Evolutionary conservation across 2,329 filamentous ascomycete genomes (phyloP).

Genomic region (Stemphylium vesicarium): DNA sequence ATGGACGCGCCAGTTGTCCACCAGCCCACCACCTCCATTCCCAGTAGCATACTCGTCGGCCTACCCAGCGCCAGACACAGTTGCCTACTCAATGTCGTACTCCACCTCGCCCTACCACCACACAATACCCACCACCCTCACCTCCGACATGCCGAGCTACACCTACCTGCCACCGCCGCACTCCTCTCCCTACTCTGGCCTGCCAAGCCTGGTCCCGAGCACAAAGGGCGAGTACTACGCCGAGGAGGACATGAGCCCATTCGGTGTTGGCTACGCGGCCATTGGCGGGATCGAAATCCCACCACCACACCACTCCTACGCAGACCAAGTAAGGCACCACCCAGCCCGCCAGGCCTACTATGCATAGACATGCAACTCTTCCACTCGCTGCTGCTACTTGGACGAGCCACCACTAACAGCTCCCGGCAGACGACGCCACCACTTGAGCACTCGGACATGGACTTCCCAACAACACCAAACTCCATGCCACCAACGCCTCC

Average conservation of each 20-base stretch:
- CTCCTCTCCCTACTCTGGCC: constrained; percentile 57
- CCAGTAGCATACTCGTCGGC: constrained; percentile 62
- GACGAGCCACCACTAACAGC: constrained; percentile 47
- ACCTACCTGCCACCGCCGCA: constrained; percentile 62
- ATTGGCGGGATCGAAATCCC: constrained; percentile 69
- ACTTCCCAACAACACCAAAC: constrained; percentile 69
- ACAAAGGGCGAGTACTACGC: constrained; percentile 71
- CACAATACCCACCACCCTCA: constrained; percentile 46
- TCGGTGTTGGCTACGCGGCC: constrained; percentile 72
- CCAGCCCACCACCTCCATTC: constrained; percentile 75
- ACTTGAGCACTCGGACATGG: constrained; percentile 67
- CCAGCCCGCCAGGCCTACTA: constrained; percentile 50
- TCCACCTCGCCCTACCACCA: constrained; percentile 50
- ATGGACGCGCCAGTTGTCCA: constrained; percentile 71
- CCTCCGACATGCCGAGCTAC: constrained; percentile 55
- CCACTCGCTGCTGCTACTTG: constrained; percentile 28
- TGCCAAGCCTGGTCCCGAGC: constrained; percentile 66
- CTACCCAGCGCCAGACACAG: constrained; percentile 71
- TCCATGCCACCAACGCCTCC: constrained; percentile 75
- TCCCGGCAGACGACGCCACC: constrained; percentile 69
- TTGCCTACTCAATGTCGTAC: constrained; percentile 65
- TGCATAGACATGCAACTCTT: constrained; percentile 42
- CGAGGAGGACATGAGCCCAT: constrained; percentile 67
- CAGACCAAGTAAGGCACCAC: constrained; percentile 72
- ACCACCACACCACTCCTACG: constrained; percentile 66